phyloP scores from a whole-genome alignment of 345 rosid genomes.

The sweet orange (Citrus sinensis) region DNA sequence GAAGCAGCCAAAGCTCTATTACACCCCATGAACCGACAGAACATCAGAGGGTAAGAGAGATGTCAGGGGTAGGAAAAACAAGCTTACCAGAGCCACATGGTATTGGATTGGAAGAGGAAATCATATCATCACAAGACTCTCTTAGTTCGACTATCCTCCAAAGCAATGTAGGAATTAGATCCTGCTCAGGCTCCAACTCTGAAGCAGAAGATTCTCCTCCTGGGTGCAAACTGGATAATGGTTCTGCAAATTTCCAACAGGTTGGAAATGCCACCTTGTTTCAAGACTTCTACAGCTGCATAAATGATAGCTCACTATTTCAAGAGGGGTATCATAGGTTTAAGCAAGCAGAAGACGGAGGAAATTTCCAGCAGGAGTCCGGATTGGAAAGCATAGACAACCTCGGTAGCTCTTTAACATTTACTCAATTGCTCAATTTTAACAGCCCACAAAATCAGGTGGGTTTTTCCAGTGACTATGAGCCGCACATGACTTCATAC shows the following conservation, averaged over 20 bases:
- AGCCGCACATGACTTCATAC: conserved; percentile 22
- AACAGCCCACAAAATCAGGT: conserved; percentile 23
- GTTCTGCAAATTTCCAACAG: conserved; percentile 27
- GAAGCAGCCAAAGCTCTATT: conserved; percentile 34
- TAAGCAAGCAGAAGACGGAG: conserved; percentile 26
- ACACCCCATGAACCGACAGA: conserved; percentile 34
- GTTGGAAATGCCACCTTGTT: conserved; percentile 33
- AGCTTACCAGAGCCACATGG: conserved; percentile 35
- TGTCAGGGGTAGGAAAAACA: conserved; percentile 37
- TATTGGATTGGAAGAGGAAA: conserved; percentile 62
- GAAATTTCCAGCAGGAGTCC: conserved; percentile 28
- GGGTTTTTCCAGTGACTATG: conserved; percentile 29
- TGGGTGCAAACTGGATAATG: conserved; percentile 32
- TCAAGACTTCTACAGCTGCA: conserved; percentile 34
- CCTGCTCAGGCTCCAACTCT: conserved; percentile 58
- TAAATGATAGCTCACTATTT: conserved; percentile 29
- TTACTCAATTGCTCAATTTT: conserved; percentile 30
- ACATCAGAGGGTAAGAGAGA: conserved; percentile 29
- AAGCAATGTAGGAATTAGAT: conserved; percentile 43
- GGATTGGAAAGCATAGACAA: conserved; percentile 22
- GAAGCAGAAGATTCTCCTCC: conserved; percentile 53
- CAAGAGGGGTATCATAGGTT: conserved; percentile 25
- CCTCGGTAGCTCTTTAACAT: conserved; percentile 27
- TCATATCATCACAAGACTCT: conserved; percentile 73
- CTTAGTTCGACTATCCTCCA: conserved; percentile 44